Conservation (phyloP, 2,329 filamentous ascomycete genomes). For the Pseudogymnoascus sp. region DNA sequence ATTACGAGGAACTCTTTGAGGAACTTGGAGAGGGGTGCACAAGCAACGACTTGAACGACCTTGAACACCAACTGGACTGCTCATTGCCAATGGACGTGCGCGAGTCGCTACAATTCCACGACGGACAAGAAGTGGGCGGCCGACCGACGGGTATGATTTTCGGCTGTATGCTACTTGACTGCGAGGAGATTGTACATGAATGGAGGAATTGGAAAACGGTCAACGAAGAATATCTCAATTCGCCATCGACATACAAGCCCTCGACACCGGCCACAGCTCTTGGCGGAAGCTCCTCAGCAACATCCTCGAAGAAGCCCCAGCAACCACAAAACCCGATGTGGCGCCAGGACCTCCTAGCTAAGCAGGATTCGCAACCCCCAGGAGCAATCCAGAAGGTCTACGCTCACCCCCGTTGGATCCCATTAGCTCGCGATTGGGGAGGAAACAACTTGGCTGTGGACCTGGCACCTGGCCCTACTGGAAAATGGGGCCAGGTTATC, state of each 20-base stretch:
- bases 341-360: conserved; percentile 74
- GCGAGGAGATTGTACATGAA: conserved; percentile 95
- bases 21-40: conserved; percentile 90
- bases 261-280: conserved; percentile 63
- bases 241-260: conserved; percentile 46
- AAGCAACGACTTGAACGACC: conserved; percentile 88
- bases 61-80: conserved; percentile 93
- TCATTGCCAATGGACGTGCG: conserved; percentile 88
- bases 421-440: conserved; percentile 92
- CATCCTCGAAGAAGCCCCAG: conserved; percentile 55
- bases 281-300: conserved; percentile 55
- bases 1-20: conserved; percentile 90
- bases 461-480: conserved; percentile 78
- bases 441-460: conserved; percentile 96
- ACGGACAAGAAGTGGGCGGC: conserved; percentile 94
- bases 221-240: conserved; percentile 71
- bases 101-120: conserved; percentile 82
- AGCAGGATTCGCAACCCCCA: conserved; percentile 81
- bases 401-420: conserved; percentile 90
- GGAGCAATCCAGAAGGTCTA: conserved; percentile 87
- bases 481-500: conserved; percentile 94
- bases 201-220: conserved; percentile 95
- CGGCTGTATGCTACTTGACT: conserved; percentile 89
- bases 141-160: conserved; percentile 88
- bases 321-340: conserved; percentile 54